A percentile compares a stretch with the other conserved stretches of the same genome.
Conservation (phyloP, 345 rosid species). For the Ceriops zippeliana region DNA sequence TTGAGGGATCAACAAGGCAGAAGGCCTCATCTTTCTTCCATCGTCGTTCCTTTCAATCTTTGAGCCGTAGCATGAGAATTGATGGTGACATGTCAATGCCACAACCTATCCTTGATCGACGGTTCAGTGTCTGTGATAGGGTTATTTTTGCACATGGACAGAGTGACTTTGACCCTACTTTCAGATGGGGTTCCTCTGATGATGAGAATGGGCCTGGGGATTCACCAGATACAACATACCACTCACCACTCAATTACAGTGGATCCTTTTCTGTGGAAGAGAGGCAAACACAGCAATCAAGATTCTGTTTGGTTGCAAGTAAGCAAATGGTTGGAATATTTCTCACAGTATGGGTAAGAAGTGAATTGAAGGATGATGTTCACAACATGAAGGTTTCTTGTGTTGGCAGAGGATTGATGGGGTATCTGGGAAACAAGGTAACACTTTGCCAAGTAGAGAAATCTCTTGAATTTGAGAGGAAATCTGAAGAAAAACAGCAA, state of each 20-base stretch:
- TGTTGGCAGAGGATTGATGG: slow-evolving; percentile 99
- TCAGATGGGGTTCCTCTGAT: slow-evolving; percentile 70
- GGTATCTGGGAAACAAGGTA: slow-evolving; percentile 99
- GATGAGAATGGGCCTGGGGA: slow-evolving; percentile 71
- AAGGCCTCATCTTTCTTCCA: slow-evolving; percentile 61
- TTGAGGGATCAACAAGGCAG: slow-evolving; percentile 58
- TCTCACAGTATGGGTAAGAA: slow-evolving; percentile 89
- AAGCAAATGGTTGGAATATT: slow-evolving; percentile 99
- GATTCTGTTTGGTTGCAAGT: slow-evolving; percentile 84
- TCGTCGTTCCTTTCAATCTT: slow-evolving; percentile 73
- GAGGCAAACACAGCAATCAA: slow-evolving; percentile 45
- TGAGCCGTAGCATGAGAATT: slow-evolving; percentile 70
- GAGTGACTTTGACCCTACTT: slow-evolving; percentile 67
- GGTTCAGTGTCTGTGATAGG: slow-evolving; percentile 82
- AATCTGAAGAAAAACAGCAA: background rate
- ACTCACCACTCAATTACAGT: slow-evolving; percentile 47
- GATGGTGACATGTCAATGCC: slow-evolving; percentile 39
- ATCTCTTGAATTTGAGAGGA: slow-evolving; percentile 13
- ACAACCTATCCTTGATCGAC: slow-evolving; percentile 55
- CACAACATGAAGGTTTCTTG: slow-evolving; percentile 86
- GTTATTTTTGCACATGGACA: slow-evolving; percentile 54
- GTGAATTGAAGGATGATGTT: slow-evolving; percentile 67
- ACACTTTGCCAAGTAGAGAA: slow-evolving; percentile 8
- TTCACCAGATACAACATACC: slow-evolving; percentile 42
- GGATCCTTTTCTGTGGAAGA: slow-evolving; percentile 52